phyloP scores from a whole-genome alignment of 2,329 filamentous ascomycete genomes.

The Lasiodiplodia sp. region DNA sequence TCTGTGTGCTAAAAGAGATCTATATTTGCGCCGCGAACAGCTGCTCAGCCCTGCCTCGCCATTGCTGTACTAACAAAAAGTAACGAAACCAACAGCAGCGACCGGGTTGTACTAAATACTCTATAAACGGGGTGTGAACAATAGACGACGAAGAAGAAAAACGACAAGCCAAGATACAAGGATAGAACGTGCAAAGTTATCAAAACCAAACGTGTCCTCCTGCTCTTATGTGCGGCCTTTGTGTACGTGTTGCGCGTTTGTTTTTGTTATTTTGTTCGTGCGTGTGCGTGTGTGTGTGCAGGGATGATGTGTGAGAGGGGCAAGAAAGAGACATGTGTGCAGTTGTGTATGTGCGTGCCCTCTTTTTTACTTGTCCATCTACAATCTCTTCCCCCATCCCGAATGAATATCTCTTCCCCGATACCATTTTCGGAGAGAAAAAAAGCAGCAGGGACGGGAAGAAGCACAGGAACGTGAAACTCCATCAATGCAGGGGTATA shows the following conservation, averaged over 20 bases:
- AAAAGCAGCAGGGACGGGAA: conserved; percentile 11
- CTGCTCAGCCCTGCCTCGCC: neutral
- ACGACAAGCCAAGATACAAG: neutral
- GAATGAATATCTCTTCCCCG: neutral
- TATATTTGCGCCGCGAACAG: neutral
- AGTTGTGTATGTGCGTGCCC: neutral
- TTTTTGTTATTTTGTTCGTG: neutral
- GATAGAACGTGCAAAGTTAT: neutral
- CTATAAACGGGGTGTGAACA: neutral
- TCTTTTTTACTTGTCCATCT: conserved; percentile 6
- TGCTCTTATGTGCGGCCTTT: neutral
- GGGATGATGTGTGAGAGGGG: neutral
- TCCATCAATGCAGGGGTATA: conserved; percentile 29
- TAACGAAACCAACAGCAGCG: neutral
- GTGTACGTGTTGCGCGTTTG: neutral
- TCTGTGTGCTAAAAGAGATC: neutral
- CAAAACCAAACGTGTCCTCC: neutral
- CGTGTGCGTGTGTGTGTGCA: conserved; percentile 5
- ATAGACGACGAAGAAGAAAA: neutral
- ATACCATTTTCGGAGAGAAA: neutral
- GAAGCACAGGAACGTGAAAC: conserved; percentile 20
- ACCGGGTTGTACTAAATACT: neutral
- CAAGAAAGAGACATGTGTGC: neutral
- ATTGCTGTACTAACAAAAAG: neutral
- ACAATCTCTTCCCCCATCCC: conserved; percentile 7